Percentiles rank a stretch among this genome's conserved stretches.
These are phyloP conservation scores for Colletotrichum graminicola DNA, from an alignment of 2,329 filamentous ascomycete genomes.

Conservation along the genomic window DNA sequence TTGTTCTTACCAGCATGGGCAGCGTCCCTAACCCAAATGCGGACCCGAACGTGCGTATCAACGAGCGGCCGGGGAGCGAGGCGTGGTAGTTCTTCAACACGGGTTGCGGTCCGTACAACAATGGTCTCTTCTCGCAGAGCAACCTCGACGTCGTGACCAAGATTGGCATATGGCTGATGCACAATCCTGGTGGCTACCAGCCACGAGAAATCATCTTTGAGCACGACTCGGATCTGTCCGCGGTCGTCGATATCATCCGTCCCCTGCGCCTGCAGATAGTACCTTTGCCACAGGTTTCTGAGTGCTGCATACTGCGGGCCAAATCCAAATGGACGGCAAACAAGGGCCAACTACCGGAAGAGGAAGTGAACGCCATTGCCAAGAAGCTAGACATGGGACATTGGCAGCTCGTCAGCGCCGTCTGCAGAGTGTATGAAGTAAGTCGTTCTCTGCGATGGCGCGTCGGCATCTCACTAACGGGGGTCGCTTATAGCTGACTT, in stretches of 20 bases:
- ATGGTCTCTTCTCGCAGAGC: constrained; percentile 62
- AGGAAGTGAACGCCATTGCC: constrained; percentile 55
- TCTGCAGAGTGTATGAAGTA: constrained; percentile 51
- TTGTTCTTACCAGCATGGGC: constrained; percentile 58
- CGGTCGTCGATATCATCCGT: constrained; percentile 51
- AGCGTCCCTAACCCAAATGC: constrained; percentile 43
- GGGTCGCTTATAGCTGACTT: constrained; percentile 51
- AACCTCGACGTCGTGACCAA: constrained; percentile 66
- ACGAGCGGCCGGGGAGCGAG: constrained; percentile 51
- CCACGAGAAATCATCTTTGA: constrained; percentile 43
- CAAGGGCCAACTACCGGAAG: constrained; percentile 52
- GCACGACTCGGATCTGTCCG: constrained; percentile 44
- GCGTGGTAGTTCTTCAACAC: constrained; percentile 58
- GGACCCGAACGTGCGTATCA: constrained; percentile 24
- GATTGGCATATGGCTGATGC: constrained; percentile 66
- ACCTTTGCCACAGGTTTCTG: constrained; percentile 57
- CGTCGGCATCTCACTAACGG: constrained; percentile 56
- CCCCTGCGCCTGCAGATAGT: constrained; percentile 56
- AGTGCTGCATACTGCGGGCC: constrained; percentile 54
- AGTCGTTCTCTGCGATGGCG: constrained; percentile 49
- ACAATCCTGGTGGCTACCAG: constrained; percentile 62
- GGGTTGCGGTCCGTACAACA: constrained; percentile 55
- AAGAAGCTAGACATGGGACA: constrained; percentile 56
- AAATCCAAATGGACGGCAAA: constrained; percentile 48
- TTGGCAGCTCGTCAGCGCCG: constrained; percentile 62